Conservation (phyloP, 768 basidiomycete genomes). For the Trametes coccinea region DNA sequence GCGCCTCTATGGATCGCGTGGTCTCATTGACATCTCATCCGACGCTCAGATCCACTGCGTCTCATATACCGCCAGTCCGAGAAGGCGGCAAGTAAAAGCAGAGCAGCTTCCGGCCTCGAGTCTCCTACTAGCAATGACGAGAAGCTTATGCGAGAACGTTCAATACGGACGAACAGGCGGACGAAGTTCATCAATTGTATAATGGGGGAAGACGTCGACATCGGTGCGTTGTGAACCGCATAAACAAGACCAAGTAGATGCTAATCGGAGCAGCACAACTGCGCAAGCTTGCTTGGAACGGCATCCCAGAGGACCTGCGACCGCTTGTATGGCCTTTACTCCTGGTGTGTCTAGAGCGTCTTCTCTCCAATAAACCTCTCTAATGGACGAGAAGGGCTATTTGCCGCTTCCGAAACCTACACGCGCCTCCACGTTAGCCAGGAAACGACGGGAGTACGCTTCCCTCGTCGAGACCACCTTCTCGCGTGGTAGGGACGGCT, state of each 20-base stretch:
- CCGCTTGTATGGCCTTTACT: slow-evolving; percentile 94
- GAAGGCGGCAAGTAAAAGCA: slow-evolving; percentile 32
- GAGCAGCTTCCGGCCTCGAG: neutral
- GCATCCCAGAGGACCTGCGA: slow-evolving; percentile 84
- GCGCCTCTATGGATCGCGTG: slow-evolving; percentile 27
- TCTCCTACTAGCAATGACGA: slow-evolving; percentile 31
- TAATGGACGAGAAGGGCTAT: slow-evolving; percentile 67
- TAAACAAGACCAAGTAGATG: neutral
- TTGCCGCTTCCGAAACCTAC: slow-evolving; percentile 81
- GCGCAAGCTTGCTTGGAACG: slow-evolving; percentile 92
- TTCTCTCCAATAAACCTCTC: too few species aligned
- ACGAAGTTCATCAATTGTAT: slow-evolving; percentile 84
- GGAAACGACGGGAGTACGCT: slow-evolving; percentile 91
- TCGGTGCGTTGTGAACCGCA: too few species aligned
- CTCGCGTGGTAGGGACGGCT: slow-evolving; percentile 76
- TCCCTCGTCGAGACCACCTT: slow-evolving; percentile 90
- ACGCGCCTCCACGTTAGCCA: slow-evolving; percentile 72
- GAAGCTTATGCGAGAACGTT: slow-evolving; percentile 70
- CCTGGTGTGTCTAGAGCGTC: too few species aligned
- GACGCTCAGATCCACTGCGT: slow-evolving; percentile 55
- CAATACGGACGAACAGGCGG: slow-evolving; percentile 74
- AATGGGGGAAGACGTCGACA: slow-evolving; percentile 74
- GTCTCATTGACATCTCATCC: slow-evolving; percentile 31
- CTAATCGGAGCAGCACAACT: slow-evolving; percentile 59
- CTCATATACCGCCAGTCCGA: slow-evolving; percentile 41